A percentile compares a stretch with the other conserved stretches of the same genome.
These are phyloP conservation scores for Medicago ruthenica DNA, from an alignment of 306 rosid species.

Conservation along the genomic window DNA sequence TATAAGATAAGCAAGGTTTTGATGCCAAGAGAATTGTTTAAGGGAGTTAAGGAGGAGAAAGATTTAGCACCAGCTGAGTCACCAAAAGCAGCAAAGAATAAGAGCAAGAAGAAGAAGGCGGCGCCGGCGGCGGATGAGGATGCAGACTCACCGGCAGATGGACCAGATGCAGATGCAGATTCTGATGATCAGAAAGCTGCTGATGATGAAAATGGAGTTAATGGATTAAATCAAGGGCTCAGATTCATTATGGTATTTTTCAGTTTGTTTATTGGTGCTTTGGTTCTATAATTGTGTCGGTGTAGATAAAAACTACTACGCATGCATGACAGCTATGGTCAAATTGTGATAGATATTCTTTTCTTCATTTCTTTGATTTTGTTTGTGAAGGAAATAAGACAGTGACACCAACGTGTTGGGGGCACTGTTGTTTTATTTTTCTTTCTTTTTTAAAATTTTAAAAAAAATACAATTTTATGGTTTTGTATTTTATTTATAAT, in stretches of 20 bases:
- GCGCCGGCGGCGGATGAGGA: conserved; percentile 5
- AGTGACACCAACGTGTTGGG: conserved; percentile 45
- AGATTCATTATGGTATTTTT: conserved; percentile 52
- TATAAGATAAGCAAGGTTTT: conserved; percentile 74
- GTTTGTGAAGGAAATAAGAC: conserved; percentile 46
- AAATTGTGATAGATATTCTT: conserved; percentile 42
- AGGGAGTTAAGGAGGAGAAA: conserved; percentile 27
- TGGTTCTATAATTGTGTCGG: conserved; percentile 55
- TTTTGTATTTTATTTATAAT: conserved; percentile 34
- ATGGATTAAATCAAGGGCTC: conserved; percentile 45
- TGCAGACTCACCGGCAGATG: conserved; percentile 42
- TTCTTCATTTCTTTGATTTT: conserved; percentile 16
- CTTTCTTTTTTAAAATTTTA: not conserved
- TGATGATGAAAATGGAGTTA: conserved; percentile 53
- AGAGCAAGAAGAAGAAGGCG: conserved; percentile 8
- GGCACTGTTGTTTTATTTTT: conserved; percentile 36
- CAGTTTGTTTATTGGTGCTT: conserved; percentile 56
- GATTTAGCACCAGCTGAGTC: conserved; percentile 43
- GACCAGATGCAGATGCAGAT: conserved; percentile 42
- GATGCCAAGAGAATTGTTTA: conserved; percentile 78
- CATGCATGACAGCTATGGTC: conserved; percentile 39
- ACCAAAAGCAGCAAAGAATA: conserved; percentile 28
- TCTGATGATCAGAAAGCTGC: conserved; percentile 65
- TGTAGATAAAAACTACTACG: not conserved
- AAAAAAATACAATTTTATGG: conserved; percentile 20